These are phyloP conservation scores for Diplotaxis tenuifolia DNA, from an alignment of 345 rosid genomes.

Conservation along the genomic window DNA sequence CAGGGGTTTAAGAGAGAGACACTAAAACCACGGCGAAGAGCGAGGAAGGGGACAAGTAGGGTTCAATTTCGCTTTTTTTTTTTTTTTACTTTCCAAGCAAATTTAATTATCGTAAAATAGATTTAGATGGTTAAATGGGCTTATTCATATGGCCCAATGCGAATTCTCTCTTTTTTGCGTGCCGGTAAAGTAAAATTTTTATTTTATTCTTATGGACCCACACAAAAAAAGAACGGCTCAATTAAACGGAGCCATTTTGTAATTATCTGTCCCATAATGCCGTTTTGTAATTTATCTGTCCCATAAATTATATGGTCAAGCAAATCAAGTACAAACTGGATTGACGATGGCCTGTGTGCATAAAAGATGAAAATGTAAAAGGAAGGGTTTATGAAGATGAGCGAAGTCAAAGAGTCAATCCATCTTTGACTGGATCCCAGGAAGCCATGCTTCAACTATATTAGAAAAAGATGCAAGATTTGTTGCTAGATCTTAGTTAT, in stretches of 20 bases:
- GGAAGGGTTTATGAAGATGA: neutral
- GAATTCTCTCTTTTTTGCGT: neutral
- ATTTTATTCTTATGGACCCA: neutral
- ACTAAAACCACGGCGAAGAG: neutral
- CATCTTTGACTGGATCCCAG: conserved; percentile 72
- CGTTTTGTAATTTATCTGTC: too few relatives aligned
- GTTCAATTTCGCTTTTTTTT: too few relatives aligned
- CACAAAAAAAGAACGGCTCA: neutral
- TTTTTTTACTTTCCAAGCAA: too few relatives aligned
- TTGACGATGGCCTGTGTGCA: neutral
- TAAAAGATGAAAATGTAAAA: neutral
- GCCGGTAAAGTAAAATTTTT: too few relatives aligned
- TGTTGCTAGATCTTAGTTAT: too few relatives aligned
- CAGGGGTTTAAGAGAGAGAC: conserved; percentile 24
- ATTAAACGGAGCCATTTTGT: neutral
- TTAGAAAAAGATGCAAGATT: neutral
- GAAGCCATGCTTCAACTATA: conserved; percentile 68
- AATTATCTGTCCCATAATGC: too few relatives aligned
- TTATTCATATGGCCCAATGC: neutral
- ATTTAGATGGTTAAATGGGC: too few relatives aligned
- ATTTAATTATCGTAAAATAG: too few relatives aligned
- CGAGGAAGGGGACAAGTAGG: conserved; percentile 10
- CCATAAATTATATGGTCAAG: too few relatives aligned
- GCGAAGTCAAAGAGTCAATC: conserved; percentile 51
- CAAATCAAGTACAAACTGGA: too few relatives aligned